phyloP scores from a whole-genome alignment of 176 grass and related monocot genomes.

The Luzula sylvatica region DNA sequence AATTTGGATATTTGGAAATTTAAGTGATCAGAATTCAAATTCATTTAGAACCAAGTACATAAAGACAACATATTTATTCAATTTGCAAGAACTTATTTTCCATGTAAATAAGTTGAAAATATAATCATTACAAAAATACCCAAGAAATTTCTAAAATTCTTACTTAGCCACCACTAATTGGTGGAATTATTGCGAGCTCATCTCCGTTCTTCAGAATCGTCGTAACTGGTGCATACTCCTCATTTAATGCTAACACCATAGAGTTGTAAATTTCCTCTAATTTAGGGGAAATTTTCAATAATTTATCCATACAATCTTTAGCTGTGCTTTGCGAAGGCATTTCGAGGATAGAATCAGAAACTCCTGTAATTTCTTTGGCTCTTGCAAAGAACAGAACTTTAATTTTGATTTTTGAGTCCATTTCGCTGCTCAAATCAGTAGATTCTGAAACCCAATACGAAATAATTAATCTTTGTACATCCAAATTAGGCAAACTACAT shows the following conservation, averaged over 20 bases:
- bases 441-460: constrained; percentile 3
- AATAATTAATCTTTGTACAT: not conserved
- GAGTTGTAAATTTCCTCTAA: constrained; percentile 71
- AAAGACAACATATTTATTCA: too few species aligned
- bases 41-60: not conserved
- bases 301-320: constrained; percentile 43
- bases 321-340: constrained; percentile 46
- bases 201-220: constrained; percentile 44
- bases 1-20: not conserved
- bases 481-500: not conserved
- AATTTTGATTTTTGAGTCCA: constrained; percentile 19
- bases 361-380: constrained; percentile 63
- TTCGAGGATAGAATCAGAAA: constrained; percentile 33
- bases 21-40: not conserved
- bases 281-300: constrained; percentile 52
- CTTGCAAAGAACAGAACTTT: constrained; percentile 88
- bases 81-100: not conserved
- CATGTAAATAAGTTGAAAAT: not conserved
- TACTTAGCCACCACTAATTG: constrained; percentile 60
- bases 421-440: not conserved
- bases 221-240: constrained; percentile 63
- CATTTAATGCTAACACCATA: constrained; percentile 76
- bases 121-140: constrained; percentile 4
- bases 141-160: constrained; percentile 6
- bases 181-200: constrained; percentile 84